phyloP scores from a whole-genome alignment of 352 stramenopile genomes.

The Pythium rhizo-oryzae region DNA sequence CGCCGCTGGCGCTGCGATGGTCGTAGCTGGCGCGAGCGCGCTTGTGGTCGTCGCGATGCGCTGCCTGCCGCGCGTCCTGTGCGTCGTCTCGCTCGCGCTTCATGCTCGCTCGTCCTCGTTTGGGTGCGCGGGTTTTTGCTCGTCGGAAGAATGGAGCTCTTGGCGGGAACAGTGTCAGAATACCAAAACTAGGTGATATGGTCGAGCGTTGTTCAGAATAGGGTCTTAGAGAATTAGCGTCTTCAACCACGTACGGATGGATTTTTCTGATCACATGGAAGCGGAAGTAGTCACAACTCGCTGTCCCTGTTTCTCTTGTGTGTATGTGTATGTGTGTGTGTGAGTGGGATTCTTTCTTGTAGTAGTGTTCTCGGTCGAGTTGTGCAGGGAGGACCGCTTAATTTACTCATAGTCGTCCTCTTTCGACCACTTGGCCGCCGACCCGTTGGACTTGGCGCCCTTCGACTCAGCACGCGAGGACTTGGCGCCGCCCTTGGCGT shows the following conservation, averaged over 20 bases:
- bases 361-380: background rate
- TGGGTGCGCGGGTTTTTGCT: background rate
- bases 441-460: conserved; percentile 38
- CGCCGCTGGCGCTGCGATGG: conserved; percentile 1
- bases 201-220: background rate
- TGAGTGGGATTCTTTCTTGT: background rate
- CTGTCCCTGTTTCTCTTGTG: background rate
- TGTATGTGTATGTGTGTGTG: conserved; percentile 1
- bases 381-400: conserved; percentile 14
- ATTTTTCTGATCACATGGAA: background rate
- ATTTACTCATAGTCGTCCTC: conserved; percentile 90
- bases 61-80: background rate
- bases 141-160: background rate
- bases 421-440: conserved; percentile 88
- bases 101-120: conserved; percentile 13
- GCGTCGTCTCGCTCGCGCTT: conserved; percentile 25
- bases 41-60: conserved; percentile 14
- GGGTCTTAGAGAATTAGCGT: background rate
- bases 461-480: conserved; percentile 60
- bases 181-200: background rate
- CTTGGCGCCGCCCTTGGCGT: conserved; percentile 62
- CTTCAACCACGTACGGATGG: background rate
- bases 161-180: conserved; percentile 9
- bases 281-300: background rate
- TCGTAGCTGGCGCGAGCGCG: conserved; percentile 14